Base-by-base conservation (phyloP, 441 rosid genomes). In the Mallotus japonicus region DNA sequence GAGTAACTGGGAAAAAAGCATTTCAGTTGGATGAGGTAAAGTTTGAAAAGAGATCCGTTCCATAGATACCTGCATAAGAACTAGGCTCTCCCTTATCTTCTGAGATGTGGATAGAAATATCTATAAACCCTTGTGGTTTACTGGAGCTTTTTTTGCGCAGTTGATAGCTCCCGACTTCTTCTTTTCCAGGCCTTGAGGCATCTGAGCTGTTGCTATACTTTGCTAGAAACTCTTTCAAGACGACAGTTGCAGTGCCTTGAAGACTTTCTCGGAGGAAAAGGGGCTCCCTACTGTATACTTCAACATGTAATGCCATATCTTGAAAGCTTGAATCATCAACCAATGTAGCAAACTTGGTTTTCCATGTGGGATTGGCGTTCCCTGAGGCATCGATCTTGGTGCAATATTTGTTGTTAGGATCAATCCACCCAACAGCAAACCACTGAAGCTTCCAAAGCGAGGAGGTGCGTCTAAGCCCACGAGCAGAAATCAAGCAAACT, bases 351-450 rank as follows among this genome's bases (percentile, higher is more conserved):
- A 94, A 94, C 83, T 89, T 90, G 71, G 96, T 92, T 77, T 77
- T 90, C 99, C 99, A 92, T 0, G 73, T 65, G 11, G 97, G 93
- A 62, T 90, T 87, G 54, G 87, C 84, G 62, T 84, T 82, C 71
- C 92, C 89, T 22, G 92, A 84, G 71, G 81, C 84, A 79, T 90
- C 90, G 10, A 94, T 82, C 76, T 84, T 82, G 75, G 97, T 86
- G 79, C 95, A 88, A 72, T 94, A 94, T 81, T 90, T 92, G 83
- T 88, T 83, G 82, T 83, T 84, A 7, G 96, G 93, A 79, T 92
- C 87, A 10, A 94, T 81, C 99, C 99, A 94, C 1, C 97, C 97
- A 49, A 92, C 92, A 0, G 96, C 96, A 73, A 84, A 92, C 97
- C 97, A 94, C 57, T 92, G 97, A 65, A 86, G 89, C 84, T 90